Evolutionary conservation across 2,329 filamentous ascomycete species (phyloP).

Genomic region (Monosporascus sp.): DNA sequence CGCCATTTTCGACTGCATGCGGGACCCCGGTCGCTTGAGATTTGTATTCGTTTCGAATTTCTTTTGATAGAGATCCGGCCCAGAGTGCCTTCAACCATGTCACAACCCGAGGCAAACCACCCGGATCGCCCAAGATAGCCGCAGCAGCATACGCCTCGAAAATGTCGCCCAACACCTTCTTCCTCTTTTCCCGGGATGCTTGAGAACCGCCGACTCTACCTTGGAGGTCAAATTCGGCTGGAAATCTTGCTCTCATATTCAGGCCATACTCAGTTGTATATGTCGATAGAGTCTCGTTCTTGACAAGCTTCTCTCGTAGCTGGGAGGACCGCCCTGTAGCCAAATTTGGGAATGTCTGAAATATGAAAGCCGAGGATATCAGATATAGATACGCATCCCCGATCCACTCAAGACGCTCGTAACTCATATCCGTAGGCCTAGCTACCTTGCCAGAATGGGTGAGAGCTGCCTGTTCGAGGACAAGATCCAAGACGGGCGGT

Average conservation of each 20-base stretch:
- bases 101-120: conserved; percentile 57
- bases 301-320: conserved; percentile 72
- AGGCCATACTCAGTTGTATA: conserved; percentile 70
- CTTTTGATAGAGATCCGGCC: conserved; percentile 56
- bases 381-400: conserved; percentile 84
- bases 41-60: conserved; percentile 41
- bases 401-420: conserved; percentile 83
- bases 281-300: conserved; percentile 69
- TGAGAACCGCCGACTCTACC: conserved; percentile 32
- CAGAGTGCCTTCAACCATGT: conserved; percentile 74
- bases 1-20: conserved; percentile 6
- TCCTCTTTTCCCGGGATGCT: conserved; percentile 47
- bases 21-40: conserved; percentile 14
- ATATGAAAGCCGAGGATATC: conserved; percentile 71
- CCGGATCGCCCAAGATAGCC: conserved; percentile 62
- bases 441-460: conserved; percentile 54
- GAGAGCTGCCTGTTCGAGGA: conserved; percentile 59
- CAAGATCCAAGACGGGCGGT: conserved; percentile 54
- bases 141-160: conserved; percentile 90
- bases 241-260: conserved; percentile 57
- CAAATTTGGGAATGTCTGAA: conserved; percentile 62
- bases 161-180: conserved; percentile 77
- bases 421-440: conserved; percentile 43
- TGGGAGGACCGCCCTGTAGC: conserved; percentile 67
- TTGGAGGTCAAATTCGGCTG: conserved; percentile 35